Evolutionary conservation across 768 basidiomycete genomes (phyloP).

Genomic region (Russula compacta): DNA sequence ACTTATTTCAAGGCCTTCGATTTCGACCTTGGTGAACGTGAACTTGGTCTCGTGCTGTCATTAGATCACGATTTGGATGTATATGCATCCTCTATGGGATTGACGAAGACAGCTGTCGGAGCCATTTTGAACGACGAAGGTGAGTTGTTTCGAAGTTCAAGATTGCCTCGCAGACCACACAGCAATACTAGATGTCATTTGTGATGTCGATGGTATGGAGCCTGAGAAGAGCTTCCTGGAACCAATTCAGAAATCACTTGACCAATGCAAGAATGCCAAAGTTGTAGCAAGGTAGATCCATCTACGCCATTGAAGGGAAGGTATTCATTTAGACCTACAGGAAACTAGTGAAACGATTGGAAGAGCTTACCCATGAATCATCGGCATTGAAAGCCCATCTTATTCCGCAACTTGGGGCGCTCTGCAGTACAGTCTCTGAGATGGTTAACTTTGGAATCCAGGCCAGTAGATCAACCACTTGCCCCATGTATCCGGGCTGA

Average conservation of each 20-base stretch:
- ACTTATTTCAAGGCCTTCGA: constrained; percentile 77
- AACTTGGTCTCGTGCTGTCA: constrained; percentile 70
- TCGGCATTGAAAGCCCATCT: constrained; percentile 64
- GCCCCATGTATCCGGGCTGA: neutral
- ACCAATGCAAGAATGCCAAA: constrained; percentile 76
- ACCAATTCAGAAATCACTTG: constrained; percentile 74
- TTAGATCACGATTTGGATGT: constrained; percentile 92
- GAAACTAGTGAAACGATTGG: constrained; percentile 80
- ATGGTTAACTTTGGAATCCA: constrained; percentile 89
- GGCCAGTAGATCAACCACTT: constrained; percentile 34
- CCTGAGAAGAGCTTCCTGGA: constrained; percentile 68
- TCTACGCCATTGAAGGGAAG: neutral
- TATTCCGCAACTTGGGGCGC: constrained; percentile 58
- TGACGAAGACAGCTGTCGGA: constrained; percentile 81
- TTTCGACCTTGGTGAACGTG: constrained; percentile 84
- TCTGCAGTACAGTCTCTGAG: constrained; percentile 68
- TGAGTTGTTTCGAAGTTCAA: constrained; percentile 24
- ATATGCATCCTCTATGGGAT: constrained; percentile 84
- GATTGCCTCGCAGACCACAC: neutral
- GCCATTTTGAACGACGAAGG: constrained; percentile 70
- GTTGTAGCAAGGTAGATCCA: constrained; percentile 49
- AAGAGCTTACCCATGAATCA: constrained; percentile 66
- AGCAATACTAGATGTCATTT: constrained; percentile 45
- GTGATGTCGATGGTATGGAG: constrained; percentile 69
- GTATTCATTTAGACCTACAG: constrained; percentile 32